Evolutionary conservation across 176 grass and related monocot genomes (phyloP), one percentile per base, ranked within the genome.

Genomic region (Elymus sibiricus): DNA sequence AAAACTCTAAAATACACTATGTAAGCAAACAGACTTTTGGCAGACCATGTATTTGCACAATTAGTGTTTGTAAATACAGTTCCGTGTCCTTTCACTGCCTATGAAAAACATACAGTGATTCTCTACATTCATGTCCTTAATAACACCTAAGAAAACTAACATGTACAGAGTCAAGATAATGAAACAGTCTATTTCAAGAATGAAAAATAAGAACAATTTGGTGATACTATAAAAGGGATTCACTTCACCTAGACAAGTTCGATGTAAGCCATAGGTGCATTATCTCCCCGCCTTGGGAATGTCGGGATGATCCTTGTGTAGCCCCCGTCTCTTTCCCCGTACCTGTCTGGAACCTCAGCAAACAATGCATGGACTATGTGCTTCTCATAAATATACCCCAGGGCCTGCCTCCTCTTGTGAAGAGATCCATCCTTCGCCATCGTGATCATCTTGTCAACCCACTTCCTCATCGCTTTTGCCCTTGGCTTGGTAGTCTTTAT

Each of bases 201-300:
- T n/a, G 19, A 76, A 25, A 25, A 58, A 59, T 51, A 70, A 31
- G 4, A 21, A 40, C 4, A 80, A 79, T 40, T 44, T 22, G 56
- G 14, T 59, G 61, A 29, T 64, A 9, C 47, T 9, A 29, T 55
- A 29, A 35, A 28, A 80, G 31, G 40, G 80, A 31, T 53, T 27
- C 21, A 74, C 78, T 64, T 91, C 44, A 90, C 90, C 88, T 94
- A 95, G 81, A 99, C 97, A 88, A 99, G 92, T 53, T 95, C 93
- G 70, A 99, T 93, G 76, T 99, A 96, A 9, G 94, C 94, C 97
- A 96, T 94, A 11, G 97, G 92, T 63, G 97, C 97, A 88, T 96
- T 96, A 53, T 99, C 97, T 76, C 94, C 97, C 27, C 88, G 90
- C 62, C 97, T 90, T 53, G 90, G 92, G 82, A 94, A 88, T 13